phyloP scores from a whole-genome alignment of 2,329 filamentous ascomycete genomes.

The Monilinia fructigena region DNA sequence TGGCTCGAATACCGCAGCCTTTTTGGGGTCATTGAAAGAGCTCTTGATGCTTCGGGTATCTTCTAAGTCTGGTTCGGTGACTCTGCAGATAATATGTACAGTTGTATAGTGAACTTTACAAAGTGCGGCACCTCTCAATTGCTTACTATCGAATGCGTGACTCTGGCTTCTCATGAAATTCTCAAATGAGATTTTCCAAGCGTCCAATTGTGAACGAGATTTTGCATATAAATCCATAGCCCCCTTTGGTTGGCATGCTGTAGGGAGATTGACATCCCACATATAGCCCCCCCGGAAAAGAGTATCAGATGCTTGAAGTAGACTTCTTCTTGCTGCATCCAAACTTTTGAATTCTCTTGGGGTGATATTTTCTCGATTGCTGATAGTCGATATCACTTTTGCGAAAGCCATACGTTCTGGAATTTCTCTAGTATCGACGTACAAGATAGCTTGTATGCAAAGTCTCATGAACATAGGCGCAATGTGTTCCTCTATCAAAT shows the following conservation, averaged over 20 bases:
- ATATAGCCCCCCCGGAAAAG: conserved; percentile 35
- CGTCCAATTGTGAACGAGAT: conserved; percentile 25
- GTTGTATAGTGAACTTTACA: conserved; percentile 37
- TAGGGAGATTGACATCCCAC: conserved; percentile 28
- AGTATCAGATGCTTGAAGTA: conserved; percentile 33
- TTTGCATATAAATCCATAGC: conserved; percentile 24
- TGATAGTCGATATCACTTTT: conserved; percentile 27
- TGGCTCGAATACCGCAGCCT: conserved; percentile 5
- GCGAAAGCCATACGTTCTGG: conserved; percentile 30
- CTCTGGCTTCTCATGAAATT: conserved; percentile 34
- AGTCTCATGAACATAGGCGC: conserved; percentile 35
- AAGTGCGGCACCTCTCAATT: conserved; percentile 37
- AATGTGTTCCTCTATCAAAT: conserved; percentile 33
- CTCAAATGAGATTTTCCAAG: conserved; percentile 36
- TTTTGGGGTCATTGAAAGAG: background rate
- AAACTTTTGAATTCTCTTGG: conserved; percentile 31
- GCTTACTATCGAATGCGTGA: conserved; percentile 28
- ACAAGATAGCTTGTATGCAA: conserved; percentile 36
- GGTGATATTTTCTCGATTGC: conserved; percentile 23
- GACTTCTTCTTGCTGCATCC: conserved; percentile 31
- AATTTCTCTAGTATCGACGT: conserved; percentile 33
- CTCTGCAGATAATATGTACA: conserved; percentile 31
- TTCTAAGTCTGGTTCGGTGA: conserved; percentile 15
- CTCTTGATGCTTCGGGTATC: conserved; percentile 5
- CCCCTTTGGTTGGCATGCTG: conserved; percentile 27